Evolutionary conservation across 116 monocot species (phyloP).

Genomic region (Iris pallida): DNA sequence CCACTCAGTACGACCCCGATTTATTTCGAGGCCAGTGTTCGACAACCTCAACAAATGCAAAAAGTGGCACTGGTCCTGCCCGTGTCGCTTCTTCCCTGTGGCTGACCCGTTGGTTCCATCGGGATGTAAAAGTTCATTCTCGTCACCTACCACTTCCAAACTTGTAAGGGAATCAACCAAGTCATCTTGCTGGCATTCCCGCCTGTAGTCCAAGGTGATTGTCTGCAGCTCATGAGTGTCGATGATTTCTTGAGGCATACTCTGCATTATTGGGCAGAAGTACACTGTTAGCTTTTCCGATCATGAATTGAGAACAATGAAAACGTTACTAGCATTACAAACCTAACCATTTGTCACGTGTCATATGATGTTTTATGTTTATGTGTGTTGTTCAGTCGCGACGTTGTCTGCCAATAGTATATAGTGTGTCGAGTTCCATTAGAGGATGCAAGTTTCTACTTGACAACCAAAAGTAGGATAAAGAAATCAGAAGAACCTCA

Average conservation of each 20-base stretch:
- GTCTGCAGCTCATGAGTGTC: constrained; percentile 92
- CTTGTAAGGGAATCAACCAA: constrained; percentile 95
- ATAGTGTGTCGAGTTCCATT: too few species aligned
- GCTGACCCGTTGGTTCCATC: constrained; percentile 37
- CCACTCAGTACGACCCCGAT: constrained; percentile 87
- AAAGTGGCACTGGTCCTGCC: constrained; percentile 36
- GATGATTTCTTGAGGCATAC: constrained; percentile 94
- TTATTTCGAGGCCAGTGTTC: constrained; percentile 65
- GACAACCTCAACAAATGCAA: constrained; percentile 79
- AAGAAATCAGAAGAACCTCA: too few species aligned
- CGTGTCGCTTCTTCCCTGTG: constrained; percentile 7
- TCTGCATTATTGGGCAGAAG: constrained; percentile 30
- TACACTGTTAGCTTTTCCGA: not conserved
- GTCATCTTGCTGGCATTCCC: constrained; percentile 95
- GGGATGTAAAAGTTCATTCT: not conserved
- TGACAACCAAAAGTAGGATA: too few species aligned
- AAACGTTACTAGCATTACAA: too few species aligned
- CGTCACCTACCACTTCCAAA: constrained; percentile 29
- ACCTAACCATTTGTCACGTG: too few species aligned
- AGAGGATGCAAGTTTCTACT: too few species aligned
- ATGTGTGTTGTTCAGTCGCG: too few species aligned
- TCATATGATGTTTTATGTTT: too few species aligned
- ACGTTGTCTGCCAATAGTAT: too few species aligned
- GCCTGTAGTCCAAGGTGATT: constrained; percentile 86
- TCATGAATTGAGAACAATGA: too few species aligned